These are phyloP conservation scores for Gyromitra esculenta DNA, from an alignment of 2,329 filamentous ascomycete genomes.

Conservation along the genomic window DNA sequence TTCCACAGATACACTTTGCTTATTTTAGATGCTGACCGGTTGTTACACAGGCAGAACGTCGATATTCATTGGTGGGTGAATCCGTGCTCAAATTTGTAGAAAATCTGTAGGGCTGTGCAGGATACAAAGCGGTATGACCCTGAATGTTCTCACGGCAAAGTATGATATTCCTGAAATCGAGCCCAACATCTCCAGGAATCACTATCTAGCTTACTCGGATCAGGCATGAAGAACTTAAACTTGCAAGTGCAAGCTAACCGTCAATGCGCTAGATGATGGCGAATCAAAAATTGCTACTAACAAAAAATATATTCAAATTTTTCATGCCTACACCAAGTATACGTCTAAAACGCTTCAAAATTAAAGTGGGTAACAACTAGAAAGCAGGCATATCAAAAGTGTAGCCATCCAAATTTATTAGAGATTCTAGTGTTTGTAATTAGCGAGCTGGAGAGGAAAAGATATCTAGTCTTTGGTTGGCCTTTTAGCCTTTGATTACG, in stretches of 20 bases:
- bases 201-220: slow-evolving; percentile 70
- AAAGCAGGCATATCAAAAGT: slow-evolving; percentile 72
- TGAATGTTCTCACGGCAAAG: slow-evolving; percentile 70
- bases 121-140: slow-evolving; percentile 71
- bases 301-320: too few species aligned
- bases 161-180: slow-evolving; percentile 72
- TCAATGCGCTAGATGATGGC: too few species aligned
- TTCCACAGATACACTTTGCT: slow-evolving; percentile 1
- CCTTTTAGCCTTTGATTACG: slow-evolving; percentile 75
- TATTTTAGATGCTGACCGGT: slow-evolving; percentile 54
- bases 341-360: slow-evolving; percentile 76
- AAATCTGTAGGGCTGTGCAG: slow-evolving; percentile 37
- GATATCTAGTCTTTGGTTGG: slow-evolving; percentile 76
- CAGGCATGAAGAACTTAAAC: too few species aligned
- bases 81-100: neutral
- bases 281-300: too few species aligned
- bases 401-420: neutral
- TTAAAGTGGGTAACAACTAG: slow-evolving; percentile 79
- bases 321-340: too few species aligned
- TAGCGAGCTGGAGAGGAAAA: slow-evolving; percentile 73
- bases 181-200: slow-evolving; percentile 73
- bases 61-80: slow-evolving; percentile 53
- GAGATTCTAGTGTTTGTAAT: slow-evolving; percentile 20
- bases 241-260: too few species aligned
- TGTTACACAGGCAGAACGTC: slow-evolving; percentile 52